Base-by-base conservation (phyloP, 2,329 filamentous ascomycete genomes). In the Magnaporthiopsis incrustans region DNA sequence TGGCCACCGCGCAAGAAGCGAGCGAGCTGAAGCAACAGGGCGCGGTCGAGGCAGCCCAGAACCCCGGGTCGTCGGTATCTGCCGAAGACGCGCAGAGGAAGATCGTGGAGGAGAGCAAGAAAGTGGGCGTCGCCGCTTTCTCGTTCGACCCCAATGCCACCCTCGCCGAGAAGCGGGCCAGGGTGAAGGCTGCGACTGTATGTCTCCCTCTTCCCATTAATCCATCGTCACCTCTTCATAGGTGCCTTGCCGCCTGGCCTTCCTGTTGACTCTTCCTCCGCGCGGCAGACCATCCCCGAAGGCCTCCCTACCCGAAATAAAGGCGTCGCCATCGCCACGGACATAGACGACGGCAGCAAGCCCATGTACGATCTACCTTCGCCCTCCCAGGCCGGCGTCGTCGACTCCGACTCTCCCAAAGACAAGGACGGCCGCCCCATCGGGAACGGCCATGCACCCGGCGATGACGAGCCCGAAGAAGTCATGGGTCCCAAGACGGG, bases 111-210 rank as follows among this genome's bases (percentile, higher is more conserved):
- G 88, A 96, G 75, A 91, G 91, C 69, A 86, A 83, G 71, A 89
- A 89, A 71, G 91, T 89, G 15, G 95, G 95, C 57, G 85, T 89
- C 30, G 79, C 88, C 35, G 93, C 92, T 67, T 95, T 90, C 74
- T 85, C 88, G 67, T 99, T 98, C 78, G 85, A 99, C 73, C 92
- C 95, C 0, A 79, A 97, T 79, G 93, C 92, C 57, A 88, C 83
- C 58, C 83, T 89, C 0, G 91, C 92, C 74, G 83, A 96, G 76
- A 99, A 99, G 80, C 88, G 85, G 66, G 89, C 89, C 38, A 90
- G 93, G 73, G 88, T 89, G 27, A 81, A 84, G 81, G 85, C 88
- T 73, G 92, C 96, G 82, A 71, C 89, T 82, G 12, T 44, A 62
- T 53, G 27, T n/a, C 8, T n/a, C 7, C 10, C n/a, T 6, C n/a